A percentile compares a stretch with the other conserved stretches of the same genome.
phyloP scores from a whole-genome alignment of 257 asterid genomes.

The Capsicum baccatum region DNA sequence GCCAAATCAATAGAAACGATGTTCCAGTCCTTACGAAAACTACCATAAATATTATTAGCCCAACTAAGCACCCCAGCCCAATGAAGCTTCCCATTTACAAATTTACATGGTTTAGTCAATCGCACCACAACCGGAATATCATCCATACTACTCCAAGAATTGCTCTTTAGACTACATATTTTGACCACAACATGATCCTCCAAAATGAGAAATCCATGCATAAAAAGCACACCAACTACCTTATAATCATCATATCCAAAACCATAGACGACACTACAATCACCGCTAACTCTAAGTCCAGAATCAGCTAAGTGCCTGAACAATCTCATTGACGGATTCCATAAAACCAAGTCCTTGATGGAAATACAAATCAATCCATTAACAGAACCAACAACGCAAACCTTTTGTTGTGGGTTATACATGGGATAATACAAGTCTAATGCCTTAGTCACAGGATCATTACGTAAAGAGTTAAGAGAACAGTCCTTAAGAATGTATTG shows the following conservation, averaged over 20 bases:
- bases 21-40: background rate
- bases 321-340: slow-evolving; percentile 53
- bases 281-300: background rate
- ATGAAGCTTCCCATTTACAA: background rate
- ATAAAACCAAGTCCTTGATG: slow-evolving; percentile 38
- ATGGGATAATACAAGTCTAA: slow-evolving; percentile 27
- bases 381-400: slow-evolving; percentile 51
- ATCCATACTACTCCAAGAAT: background rate
- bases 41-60: background rate
- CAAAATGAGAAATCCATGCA: no score
- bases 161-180: background rate
- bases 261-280: background rate
- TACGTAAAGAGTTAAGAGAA: slow-evolving; percentile 40
- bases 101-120: background rate
- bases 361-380: slow-evolving; percentile 56
- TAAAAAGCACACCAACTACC: background rate
- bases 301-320: slow-evolving; percentile 48
- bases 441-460: slow-evolving; percentile 34
- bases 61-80: background rate
- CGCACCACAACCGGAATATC: background rate
- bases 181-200: background rate
- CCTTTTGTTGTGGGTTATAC: background rate
- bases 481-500: background rate
- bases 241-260: slow-evolving; percentile 17
- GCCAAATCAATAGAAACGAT: background rate